Base-by-base conservation (phyloP, 768 basidiomycete genomes). In the Mrakia blollopis region DNA sequence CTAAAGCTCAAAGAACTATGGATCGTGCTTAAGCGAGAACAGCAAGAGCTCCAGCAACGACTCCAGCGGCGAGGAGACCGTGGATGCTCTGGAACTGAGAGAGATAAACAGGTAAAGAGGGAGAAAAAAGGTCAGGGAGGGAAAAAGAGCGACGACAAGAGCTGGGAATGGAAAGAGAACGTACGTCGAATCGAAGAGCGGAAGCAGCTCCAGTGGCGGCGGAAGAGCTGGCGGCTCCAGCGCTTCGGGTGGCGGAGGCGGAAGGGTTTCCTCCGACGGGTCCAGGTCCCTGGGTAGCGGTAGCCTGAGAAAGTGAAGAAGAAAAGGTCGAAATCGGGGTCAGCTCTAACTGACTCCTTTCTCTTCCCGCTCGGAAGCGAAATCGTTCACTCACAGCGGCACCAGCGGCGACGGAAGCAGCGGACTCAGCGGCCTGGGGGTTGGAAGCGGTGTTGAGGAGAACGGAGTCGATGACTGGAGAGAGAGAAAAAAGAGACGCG, bases 391-490 rank as follows among this genome's bases (percentile, higher is more conserved):
- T 68, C 25, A 39, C 65, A 25, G 63, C 63, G 63, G 41, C 63
- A 10, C 32, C 32, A 23, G 63, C 63, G 18, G 32, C 32, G 9
- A 68, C 65, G 37, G 65, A 68, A 7, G 65, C 65, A 6, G 65
- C 65, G 25, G 65, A 68, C 23, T 35, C 65, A 41, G 65, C 65
- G 5, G 65, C 65, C 21, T 39, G 23, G 37, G 65, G 65, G 37
- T 68, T 68, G 18, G 65, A 68, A 23, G 25, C 37, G 65, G 65
- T 68, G 65, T 68, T 68, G 39, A 68, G 65, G 18, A 68, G 65
- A 3, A 68, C 65, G 8, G 25, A 25, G 65, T 68, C 65, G 39
- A 68, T 68, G 65, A 68, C 65, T 68, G 6, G 30, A 25, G 39
- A n/a, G 65, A 68, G 14, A 9, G 44, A 44, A 21, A 39, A 44